A percentile compares a stretch with the other conserved stretches of the same genome.
Evolutionary conservation across 352 stramenopile genomes (phyloP).

Genomic region (Phytophthora ohioensis): DNA sequence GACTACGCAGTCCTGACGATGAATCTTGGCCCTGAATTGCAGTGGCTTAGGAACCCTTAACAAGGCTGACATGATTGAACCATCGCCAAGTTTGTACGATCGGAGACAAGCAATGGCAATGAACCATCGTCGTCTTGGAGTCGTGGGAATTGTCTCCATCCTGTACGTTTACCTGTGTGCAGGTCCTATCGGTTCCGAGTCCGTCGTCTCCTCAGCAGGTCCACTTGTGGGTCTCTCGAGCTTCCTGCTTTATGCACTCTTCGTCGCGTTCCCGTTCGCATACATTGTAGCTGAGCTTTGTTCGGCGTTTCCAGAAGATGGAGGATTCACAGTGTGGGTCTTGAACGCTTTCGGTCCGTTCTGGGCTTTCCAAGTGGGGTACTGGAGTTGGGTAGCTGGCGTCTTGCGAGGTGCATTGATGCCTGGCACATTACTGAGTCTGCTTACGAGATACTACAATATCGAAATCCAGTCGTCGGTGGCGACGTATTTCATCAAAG

Average conservation of each 20-base stretch:
- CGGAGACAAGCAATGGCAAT: constrained; percentile 8
- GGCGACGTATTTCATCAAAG: constrained; percentile 49
- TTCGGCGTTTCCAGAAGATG: constrained; percentile 87
- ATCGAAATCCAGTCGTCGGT: constrained; percentile 39
- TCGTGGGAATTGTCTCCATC: constrained; percentile 43
- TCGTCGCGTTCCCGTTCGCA: constrained; percentile 88
- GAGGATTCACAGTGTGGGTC: constrained; percentile 91
- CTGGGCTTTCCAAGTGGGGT: constrained; percentile 82
- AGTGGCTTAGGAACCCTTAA: background rate
- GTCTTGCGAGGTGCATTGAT: constrained; percentile 65
- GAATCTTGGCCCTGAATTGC: no score
- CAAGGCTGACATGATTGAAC: constrained; percentile 51
- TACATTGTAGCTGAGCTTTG: constrained; percentile 94
- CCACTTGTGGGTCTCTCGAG: constrained; percentile 81
- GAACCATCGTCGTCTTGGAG: constrained; percentile 45
- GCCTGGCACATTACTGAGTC: constrained; percentile 52
- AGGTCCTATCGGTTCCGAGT: constrained; percentile 46
- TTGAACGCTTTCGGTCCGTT: constrained; percentile 91
- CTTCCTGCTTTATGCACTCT: constrained; percentile 84
- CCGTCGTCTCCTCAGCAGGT: constrained; percentile 39
- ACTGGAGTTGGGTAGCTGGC: constrained; percentile 84
- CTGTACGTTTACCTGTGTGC: constrained; percentile 53
- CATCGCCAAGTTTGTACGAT: constrained; percentile 38
- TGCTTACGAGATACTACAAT: constrained; percentile 49
- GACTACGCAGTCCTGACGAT: no score